Percentiles rank a stretch among this genome's conserved stretches.
Evolutionary conservation across 768 basidiomycete species (phyloP).

Genomic region (Lenzites betulinus): DNA sequence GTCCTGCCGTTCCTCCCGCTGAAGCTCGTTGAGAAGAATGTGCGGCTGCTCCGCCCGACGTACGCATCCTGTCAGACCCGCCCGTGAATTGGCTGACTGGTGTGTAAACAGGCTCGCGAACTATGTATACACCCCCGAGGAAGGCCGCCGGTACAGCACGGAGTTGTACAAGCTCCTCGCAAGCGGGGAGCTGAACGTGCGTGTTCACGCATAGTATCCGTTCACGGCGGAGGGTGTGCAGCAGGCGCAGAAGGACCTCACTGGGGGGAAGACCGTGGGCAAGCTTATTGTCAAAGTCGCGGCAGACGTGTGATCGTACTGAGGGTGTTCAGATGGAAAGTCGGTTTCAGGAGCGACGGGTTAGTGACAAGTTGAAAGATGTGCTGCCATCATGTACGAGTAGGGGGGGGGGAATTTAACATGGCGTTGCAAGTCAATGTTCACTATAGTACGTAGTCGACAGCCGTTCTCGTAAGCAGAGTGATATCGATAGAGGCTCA

Average conservation of each 20-base stretch:
- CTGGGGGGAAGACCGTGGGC: constrained; percentile 73
- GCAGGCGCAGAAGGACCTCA: constrained; percentile 78
- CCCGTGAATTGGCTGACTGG: not conserved
- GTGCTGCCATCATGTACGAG: too few species aligned
- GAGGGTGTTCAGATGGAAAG: too few species aligned
- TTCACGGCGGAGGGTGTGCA: constrained; percentile 81
- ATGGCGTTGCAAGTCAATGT: too few species aligned
- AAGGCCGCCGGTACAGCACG: constrained; percentile 63
- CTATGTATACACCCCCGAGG: constrained; percentile 74
- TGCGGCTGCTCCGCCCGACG: constrained; percentile 79
- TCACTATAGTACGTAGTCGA: too few species aligned
- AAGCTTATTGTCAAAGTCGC: constrained; percentile 82
- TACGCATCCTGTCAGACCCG: constrained; percentile 28
- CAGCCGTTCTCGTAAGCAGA: too few species aligned
- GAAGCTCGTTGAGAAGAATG: constrained; percentile 77
- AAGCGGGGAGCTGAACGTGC: constrained; percentile 61
- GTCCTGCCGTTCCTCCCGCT: constrained; percentile 75
- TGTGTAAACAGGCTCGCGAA: constrained; percentile 55
- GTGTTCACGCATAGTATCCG: constrained; percentile 75
- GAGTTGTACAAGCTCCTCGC: constrained; percentile 65
- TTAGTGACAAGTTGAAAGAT: too few species aligned
- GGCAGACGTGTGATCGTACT: constrained; percentile 7
- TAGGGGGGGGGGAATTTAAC: too few species aligned
- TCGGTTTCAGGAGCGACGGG: too few species aligned
- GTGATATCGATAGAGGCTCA: too few species aligned